Evolutionary conservation across 768 basidiomycete genomes (phyloP).

Genomic region (Trametes punicea): DNA sequence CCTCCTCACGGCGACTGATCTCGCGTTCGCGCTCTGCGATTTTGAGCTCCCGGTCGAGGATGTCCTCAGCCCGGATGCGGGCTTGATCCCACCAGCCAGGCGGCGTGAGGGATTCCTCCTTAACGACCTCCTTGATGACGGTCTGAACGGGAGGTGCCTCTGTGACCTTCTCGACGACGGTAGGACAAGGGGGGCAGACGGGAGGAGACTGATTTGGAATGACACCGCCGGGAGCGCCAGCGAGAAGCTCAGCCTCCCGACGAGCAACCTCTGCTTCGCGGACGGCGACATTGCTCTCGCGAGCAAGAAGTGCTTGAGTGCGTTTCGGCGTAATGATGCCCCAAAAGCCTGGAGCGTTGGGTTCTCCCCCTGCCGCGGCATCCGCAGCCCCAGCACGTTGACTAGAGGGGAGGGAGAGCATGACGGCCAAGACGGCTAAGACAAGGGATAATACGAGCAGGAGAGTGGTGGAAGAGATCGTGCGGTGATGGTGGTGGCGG

Average conservation of each 20-base stretch:
- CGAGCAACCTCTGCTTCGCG: constrained; percentile 89
- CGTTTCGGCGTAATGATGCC: constrained; percentile 80
- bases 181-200: constrained; percentile 56
- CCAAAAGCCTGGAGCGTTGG: constrained; percentile 53
- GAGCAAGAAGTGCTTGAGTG: constrained; percentile 72
- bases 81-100: constrained; percentile 75
- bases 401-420: constrained; percentile 75
- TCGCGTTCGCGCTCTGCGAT: constrained; percentile 84
- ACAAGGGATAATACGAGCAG: constrained; percentile 83
- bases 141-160: constrained; percentile 62
- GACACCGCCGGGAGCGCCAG: constrained; percentile 80
- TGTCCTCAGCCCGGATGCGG: constrained; percentile 72
- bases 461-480: constrained; percentile 87
- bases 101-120: constrained; percentile 73
- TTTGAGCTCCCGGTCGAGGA: constrained; percentile 81
- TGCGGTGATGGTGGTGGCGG: constrained; percentile 75
- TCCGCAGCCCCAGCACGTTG: constrained; percentile 31
- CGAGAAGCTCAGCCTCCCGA: constrained; percentile 82
- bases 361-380: constrained; percentile 31
- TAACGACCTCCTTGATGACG: constrained; percentile 84
- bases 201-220: constrained; percentile 49
- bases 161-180: constrained; percentile 53
- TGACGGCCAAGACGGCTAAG: constrained; percentile 84
- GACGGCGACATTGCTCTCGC: constrained; percentile 74
- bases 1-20: constrained; percentile 82